Evolutionary conservation across 495 filamentous ascomycete genomes (phyloP).

Genomic region (Venustampulla echinocandica): DNA sequence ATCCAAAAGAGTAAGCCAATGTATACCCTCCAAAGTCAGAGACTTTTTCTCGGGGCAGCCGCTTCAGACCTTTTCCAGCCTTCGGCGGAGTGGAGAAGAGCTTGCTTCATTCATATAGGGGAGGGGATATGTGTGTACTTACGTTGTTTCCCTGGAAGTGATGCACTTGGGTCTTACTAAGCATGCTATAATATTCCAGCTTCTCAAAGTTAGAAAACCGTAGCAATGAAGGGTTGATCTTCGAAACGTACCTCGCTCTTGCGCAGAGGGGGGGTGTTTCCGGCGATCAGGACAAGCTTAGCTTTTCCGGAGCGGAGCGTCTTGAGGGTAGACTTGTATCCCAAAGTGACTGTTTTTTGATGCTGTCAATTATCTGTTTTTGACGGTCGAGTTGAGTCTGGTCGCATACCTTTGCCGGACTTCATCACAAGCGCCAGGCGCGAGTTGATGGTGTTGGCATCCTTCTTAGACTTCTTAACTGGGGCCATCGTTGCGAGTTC

Average conservation of each 20-base stretch:
- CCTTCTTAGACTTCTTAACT: slow-evolving; percentile 84
- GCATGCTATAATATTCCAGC: slow-evolving; percentile 86
- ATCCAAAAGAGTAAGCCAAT: slow-evolving; percentile 34
- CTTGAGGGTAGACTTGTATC: slow-evolving; percentile 96
- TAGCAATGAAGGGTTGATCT: no score
- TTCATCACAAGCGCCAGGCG: slow-evolving; percentile 88
- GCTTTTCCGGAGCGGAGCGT: slow-evolving; percentile 79
- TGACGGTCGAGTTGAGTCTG: background rate
- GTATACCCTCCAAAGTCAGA: slow-evolving; percentile 80
- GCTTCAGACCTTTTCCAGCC: slow-evolving; percentile 20
- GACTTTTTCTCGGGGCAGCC: slow-evolving; percentile 73
- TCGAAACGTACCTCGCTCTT: no score
- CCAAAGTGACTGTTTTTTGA: slow-evolving; percentile 56
- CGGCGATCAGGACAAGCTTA: slow-evolving; percentile 73
- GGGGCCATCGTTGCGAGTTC: slow-evolving; percentile 57
- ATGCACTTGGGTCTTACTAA: slow-evolving; percentile 88
- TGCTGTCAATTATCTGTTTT: slow-evolving; percentile 3
- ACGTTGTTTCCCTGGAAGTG: slow-evolving; percentile 98
- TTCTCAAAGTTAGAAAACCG: no score
- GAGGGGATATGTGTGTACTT: slow-evolving; percentile 38
- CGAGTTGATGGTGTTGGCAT: slow-evolving; percentile 82
- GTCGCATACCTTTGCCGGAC: slow-evolving; percentile 67
- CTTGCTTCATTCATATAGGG: slow-evolving; percentile 8
- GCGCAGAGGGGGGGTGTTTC: slow-evolving; percentile 91
- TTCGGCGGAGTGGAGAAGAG: slow-evolving; percentile 24